A percentile compares a stretch with the other conserved stretches of the same genome.
These are phyloP conservation scores for Fusarium succisae DNA, from an alignment of 2,329 filamentous ascomycete species.

Conservation along the genomic window DNA sequence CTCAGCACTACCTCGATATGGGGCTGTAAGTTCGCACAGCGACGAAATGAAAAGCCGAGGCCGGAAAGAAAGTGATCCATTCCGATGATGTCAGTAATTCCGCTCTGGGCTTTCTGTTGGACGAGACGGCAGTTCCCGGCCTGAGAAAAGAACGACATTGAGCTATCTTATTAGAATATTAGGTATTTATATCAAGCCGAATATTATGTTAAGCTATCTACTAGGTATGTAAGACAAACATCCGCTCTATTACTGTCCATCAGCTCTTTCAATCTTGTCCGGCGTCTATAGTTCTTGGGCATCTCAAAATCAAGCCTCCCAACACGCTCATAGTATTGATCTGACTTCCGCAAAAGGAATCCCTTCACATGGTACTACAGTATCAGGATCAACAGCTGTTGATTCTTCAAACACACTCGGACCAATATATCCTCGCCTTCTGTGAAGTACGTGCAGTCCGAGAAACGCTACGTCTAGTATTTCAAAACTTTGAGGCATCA, in stretches of 20 bases:
- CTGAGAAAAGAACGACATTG: background rate
- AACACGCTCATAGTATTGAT: background rate
- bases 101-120: background rate
- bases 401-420: background rate
- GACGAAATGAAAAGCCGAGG: background rate
- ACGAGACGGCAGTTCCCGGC: too few species aligned
- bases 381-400: background rate
- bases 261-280: background rate
- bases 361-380: background rate
- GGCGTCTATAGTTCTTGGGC: background rate
- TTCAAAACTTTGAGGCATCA: background rate
- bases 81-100: background rate
- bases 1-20: background rate
- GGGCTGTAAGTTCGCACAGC: background rate
- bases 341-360: background rate
- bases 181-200: fast-evolving
- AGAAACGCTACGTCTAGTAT: background rate
- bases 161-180: background rate
- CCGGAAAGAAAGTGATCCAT: background rate
- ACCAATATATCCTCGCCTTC: fast-evolving
- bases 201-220: background rate
- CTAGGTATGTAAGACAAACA: background rate
- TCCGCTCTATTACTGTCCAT: background rate
- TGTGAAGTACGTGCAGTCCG: background rate
- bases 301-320: background rate